Base-by-base conservation (phyloP, 805 yeast species). In the Cyberlindnera amylophila region DNA sequence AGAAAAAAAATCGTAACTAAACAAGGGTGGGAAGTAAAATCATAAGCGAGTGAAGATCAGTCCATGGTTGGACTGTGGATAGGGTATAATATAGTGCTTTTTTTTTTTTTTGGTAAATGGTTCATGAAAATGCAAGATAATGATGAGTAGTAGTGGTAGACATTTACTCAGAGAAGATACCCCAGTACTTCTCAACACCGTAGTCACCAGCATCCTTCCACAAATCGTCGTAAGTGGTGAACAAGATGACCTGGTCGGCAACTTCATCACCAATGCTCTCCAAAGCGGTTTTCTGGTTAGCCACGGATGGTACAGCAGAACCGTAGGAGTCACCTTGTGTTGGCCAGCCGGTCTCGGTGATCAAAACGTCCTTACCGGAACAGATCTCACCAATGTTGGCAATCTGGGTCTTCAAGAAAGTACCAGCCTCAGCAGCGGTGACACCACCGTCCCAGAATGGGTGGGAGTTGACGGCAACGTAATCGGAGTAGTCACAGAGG, bases 291-390 rank as follows among this genome's bases (percentile, higher is more conserved):
- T 64, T 57, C 61, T 81, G 86, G 66, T 80, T 75, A 4, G 52
- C 60, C 26, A 51, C 51, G 17, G 81, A 74, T 35, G 86, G 85
- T 28, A 79, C 79, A 51, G 81, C 78, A 36, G 50, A 47, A 44
- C 81, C 81, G 52, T 68, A 74, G 44, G 72, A 54, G 49, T 67
- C 60, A 56, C 87, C 86, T 53, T 69, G 55, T 13, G 82, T 72
- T 54, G 86, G 87, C 87, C 87, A 81, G 32, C 87, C 87, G 38
- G 83, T 73, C 64, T 81, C 87, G 43, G 79, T 69, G 49, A 80
- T 69, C 47, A 79, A 61, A 12, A 61, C 63, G 15, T 57, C 51
- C 60, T 79, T 47, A 46, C 65, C 64, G 43, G 77, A 76, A 58
- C 85, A 80, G 16, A 58, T 62, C 32, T 59, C 47, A 51, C 69